phyloP scores from a whole-genome alignment of 345 rosid species.

The Moringa oleifera region DNA sequence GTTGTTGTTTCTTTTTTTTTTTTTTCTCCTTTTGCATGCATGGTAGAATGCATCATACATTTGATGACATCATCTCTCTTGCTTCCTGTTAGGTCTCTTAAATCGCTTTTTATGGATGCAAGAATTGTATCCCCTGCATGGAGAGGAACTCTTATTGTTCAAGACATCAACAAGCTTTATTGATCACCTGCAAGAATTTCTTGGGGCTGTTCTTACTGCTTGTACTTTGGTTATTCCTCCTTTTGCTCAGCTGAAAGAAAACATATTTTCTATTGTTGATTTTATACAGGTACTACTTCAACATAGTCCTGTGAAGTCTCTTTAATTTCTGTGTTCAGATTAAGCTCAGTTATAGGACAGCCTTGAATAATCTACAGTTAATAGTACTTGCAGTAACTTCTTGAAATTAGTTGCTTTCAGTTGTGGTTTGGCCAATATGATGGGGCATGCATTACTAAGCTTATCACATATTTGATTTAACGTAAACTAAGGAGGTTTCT shows the following conservation, averaged over 20 bases:
- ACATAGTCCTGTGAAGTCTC: not conserved
- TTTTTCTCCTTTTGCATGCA: not conserved
- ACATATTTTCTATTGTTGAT: constrained; percentile 43
- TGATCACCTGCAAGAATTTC: constrained; percentile 93
- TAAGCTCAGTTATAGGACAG: no score
- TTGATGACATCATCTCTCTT: constrained; percentile 6
- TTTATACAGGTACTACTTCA: constrained; percentile 57
- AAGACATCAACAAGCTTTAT: constrained; percentile 87
- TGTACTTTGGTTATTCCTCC: constrained; percentile 73
- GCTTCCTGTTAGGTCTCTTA: constrained; percentile 55
- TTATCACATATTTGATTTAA: no score
- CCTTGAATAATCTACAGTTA: not conserved
- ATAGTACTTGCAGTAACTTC: not conserved
- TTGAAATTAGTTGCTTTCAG: not conserved
- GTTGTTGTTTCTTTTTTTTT: not conserved
- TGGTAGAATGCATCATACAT: not conserved
- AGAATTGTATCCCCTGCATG: constrained; percentile 56
- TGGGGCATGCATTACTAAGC: no score
- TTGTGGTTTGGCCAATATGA: not conserved
- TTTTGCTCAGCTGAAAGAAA: constrained; percentile 36
- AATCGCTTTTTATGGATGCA: constrained; percentile 95
- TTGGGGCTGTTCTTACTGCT: constrained; percentile 60
- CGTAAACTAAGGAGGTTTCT: not conserved
- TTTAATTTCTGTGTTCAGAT: not conserved
- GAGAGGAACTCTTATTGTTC: constrained; percentile 58